A percentile compares a stretch with the other conserved stretches of the same genome.
phyloP scores from a whole-genome alignment of 768 basidiomycete species.

The Pseudohyphozyma bogoriensis region DNA sequence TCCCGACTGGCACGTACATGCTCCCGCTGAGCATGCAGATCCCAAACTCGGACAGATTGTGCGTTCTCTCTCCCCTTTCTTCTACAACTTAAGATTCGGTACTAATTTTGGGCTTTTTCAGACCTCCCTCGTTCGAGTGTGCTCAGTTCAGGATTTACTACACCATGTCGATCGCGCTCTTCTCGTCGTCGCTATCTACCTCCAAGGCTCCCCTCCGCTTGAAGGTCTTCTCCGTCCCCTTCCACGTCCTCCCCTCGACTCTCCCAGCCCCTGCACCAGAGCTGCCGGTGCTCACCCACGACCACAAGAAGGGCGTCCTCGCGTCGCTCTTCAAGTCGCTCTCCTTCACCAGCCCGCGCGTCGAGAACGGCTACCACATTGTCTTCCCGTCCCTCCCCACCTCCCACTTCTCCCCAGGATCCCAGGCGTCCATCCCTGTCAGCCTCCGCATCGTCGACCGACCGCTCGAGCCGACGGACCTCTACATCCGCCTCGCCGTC shows the following conservation, averaged over 20 bases:
- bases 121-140: constrained; percentile 34
- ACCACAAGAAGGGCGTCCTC: constrained; percentile 31
- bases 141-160: constrained; percentile 32
- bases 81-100: neutral
- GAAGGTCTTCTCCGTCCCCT: constrained; percentile 33
- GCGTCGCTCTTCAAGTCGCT: constrained; percentile 29
- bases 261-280: constrained; percentile 29
- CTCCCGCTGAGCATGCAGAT: constrained; percentile 35
- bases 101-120: neutral
- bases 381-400: constrained; percentile 33
- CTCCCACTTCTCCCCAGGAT: constrained; percentile 30
- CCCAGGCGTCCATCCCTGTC: constrained; percentile 29
- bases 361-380: constrained; percentile 32
- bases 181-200: constrained; percentile 19
- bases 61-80: constrained; percentile 3
- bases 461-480: constrained; percentile 31
- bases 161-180: constrained; percentile 35
- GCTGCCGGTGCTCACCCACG: constrained; percentile 32
- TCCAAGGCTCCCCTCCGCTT: constrained; percentile 27
- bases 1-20: constrained; percentile 33
- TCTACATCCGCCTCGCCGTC: constrained; percentile 34
- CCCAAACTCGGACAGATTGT: constrained; percentile 33
- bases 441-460: constrained; percentile 32
- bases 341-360: constrained; percentile 17
- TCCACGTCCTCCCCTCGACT: constrained; percentile 34